phyloP scores from a whole-genome alignment of 148 eudicot genomes.

The Diospyros lotus region DNA sequence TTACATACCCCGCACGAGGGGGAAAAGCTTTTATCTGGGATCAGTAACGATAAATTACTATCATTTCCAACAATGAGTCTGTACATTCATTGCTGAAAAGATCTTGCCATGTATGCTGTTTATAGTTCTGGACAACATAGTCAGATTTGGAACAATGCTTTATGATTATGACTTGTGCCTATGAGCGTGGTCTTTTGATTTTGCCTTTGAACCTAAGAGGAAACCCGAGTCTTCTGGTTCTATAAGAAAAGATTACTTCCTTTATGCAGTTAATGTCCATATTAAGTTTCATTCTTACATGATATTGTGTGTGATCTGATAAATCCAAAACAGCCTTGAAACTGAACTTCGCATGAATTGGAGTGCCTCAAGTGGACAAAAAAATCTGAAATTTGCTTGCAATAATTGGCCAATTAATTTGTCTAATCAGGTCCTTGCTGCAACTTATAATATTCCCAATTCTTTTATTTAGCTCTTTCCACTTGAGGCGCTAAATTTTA shows the following conservation, averaged over 20 bases:
- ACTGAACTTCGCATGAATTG: no score
- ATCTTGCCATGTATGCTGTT: not conserved
- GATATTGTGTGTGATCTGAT: not conserved
- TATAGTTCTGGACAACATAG: not conserved
- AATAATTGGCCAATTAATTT: no score
- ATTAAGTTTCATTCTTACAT: not conserved
- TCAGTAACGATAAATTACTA: not conserved
- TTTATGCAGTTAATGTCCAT: not conserved
- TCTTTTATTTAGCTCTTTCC: no score
- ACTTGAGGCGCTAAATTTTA: no score
- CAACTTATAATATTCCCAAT: no score
- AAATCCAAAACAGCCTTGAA: no score
- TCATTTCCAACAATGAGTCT: not conserved
- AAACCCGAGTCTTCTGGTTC: not conserved
- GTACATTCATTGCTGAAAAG: not conserved
- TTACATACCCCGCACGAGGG: not conserved
- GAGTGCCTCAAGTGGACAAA: no score
- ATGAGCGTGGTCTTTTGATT: not conserved
- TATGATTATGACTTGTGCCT: not conserved
- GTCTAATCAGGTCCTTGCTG: no score
- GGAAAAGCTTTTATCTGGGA: not conserved
- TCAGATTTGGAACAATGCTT: not conserved
- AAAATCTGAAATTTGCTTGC: no score
- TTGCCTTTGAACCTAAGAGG: not conserved
- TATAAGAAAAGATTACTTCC: not conserved